A percentile compares a stretch with the other conserved stretches of the same genome.
Evolutionary conservation across 192 early-diverging fungal species (phyloP).

Genomic region (Piromyces sp.): DNA sequence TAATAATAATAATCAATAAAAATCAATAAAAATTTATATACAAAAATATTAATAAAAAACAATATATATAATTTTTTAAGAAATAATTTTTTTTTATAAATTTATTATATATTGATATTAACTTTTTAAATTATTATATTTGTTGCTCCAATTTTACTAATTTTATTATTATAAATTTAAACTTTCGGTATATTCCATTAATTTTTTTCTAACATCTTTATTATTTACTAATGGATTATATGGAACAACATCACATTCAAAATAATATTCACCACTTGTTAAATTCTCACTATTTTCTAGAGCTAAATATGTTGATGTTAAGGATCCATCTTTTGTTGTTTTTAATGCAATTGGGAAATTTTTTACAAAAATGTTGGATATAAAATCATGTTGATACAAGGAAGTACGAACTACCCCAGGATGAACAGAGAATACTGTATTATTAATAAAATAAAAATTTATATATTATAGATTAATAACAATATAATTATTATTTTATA

Average conservation of each 20-base stretch:
- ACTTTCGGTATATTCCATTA: background rate
- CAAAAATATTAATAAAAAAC: too few relatives aligned
- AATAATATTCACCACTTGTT: background rate
- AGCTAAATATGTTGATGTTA: background rate
- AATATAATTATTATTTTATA: too few relatives aligned
- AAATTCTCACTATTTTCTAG: background rate
- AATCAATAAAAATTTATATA: too few relatives aligned
- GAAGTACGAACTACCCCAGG: background rate
- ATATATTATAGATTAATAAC: too few relatives aligned
- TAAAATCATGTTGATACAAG: background rate
- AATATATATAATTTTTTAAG: too few relatives aligned
- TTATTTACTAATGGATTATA: background rate
- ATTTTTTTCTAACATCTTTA: background rate
- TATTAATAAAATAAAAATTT: too few relatives aligned
- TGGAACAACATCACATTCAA: background rate
- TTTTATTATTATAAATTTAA: too few relatives aligned
- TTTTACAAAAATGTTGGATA: background rate
- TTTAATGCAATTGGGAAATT: background rate
- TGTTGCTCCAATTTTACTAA: too few relatives aligned
- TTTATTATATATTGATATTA: too few relatives aligned
- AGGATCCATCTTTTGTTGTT: background rate
- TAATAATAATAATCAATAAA: too few relatives aligned
- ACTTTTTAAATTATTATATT: too few relatives aligned
- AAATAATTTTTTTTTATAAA: too few relatives aligned
- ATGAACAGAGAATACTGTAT: background rate